phyloP scores from a whole-genome alignment of 345 rosid genomes.

The Gossypium longicalyx region DNA sequence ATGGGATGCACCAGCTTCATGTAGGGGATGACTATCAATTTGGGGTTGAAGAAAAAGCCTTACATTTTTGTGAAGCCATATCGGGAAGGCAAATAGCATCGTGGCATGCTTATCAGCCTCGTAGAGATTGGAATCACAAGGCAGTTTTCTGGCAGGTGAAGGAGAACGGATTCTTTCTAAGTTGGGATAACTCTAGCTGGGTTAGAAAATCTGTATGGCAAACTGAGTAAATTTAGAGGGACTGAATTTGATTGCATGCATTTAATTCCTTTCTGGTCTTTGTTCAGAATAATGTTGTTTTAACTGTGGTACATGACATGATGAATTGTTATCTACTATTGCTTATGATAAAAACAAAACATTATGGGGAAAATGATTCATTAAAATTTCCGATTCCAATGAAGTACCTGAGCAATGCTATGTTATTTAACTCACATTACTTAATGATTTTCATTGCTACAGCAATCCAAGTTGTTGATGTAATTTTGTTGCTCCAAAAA shows the following conservation, averaged over 20 bases:
- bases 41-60: not conserved
- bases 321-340: not conserved
- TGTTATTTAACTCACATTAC: not conserved
- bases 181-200: conserved; percentile 31
- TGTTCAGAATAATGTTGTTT: not conserved
- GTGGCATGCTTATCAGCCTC: conserved; percentile 23
- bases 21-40: conserved; percentile 16
- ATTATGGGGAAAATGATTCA: not conserved
- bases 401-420: not conserved
- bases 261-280: not conserved
- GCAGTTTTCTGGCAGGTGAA: conserved; percentile 22
- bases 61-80: not conserved
- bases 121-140: conserved; percentile 13
- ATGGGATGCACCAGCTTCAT: not conserved
- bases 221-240: conserved; percentile 13
- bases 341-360: not conserved
- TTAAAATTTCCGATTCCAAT: not conserved
- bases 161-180: conserved; percentile 18
- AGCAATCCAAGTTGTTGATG: no score
- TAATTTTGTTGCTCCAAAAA: no score
- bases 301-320: not conserved
- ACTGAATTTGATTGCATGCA: not conserved
- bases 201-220: conserved; percentile 22
- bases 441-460: no score
- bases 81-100: conserved; percentile 11